Base-by-base conservation (phyloP, 305 asterid genomes). In the Solanum hybrid region DNA sequence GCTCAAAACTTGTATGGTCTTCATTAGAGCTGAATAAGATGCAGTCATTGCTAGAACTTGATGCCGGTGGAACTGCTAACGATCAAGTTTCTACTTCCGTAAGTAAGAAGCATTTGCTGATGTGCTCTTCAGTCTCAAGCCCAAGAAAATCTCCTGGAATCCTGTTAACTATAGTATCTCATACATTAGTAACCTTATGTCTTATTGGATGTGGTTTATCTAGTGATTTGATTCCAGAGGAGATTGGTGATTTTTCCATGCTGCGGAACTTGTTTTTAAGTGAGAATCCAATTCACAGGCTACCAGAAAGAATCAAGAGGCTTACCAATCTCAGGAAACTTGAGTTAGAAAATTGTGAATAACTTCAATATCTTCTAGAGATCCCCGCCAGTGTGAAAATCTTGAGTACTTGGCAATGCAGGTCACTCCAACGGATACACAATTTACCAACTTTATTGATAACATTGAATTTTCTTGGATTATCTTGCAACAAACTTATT, bases 321-420 rank as follows among this genome's bases (percentile, higher is more conserved):
- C 91, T 89, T 73, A 37, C 83, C 22, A 69, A 34, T 57, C 91
- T 89, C n/a, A 42, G 29, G 89, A 7, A 3, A 71, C 91, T 84
- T 39, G 39, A 85, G 61, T n/a, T 89, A 2, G 57, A 46, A 16
- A 31, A 35, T 11, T 89, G 91, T 11, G 40, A 73, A 11, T 5
- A 69, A 20, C 90, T 78, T 57, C 1, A 75, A 22, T 88, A 31
- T 29, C 34, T 89, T 89, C 88, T 76, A 2, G 89, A 74, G 36
- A 87, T 89, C 37, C 89, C 89, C 11, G 37, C 20, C 13, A 71
- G 69, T 34, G 29, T 89, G 20, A 14, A 11, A 29, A 51, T 6
- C 11, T 67, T 89, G 46, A 37, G 75, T 14, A 33, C 86, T 20
- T 33, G 14, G 39, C 14, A 40, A 20, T 89, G 91, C 89, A 73